phyloP scores from a whole-genome alignment of 306 rosid species.

The Potentilla sterilis region DNA sequence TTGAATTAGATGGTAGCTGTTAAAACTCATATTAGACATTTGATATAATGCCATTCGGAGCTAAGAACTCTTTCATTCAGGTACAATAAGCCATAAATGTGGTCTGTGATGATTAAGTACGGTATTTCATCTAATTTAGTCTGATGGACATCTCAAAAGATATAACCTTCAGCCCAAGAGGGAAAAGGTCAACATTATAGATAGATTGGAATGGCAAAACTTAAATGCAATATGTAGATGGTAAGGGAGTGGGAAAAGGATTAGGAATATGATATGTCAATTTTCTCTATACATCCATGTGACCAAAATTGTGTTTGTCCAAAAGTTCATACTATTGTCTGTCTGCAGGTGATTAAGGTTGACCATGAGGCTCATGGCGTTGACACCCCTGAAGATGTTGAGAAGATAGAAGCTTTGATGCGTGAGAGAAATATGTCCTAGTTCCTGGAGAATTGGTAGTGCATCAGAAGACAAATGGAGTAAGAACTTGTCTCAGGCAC shows the following conservation, averaged over 20 bases:
- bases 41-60: neutral
- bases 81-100: neutral
- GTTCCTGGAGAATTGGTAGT: constrained; percentile 4
- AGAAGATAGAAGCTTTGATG: constrained; percentile 77
- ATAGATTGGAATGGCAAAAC: neutral
- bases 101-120: neutral
- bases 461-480: neutral
- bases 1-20: neutral
- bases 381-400: constrained; percentile 87
- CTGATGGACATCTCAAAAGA: neutral
- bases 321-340: neutral
- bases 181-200: neutral
- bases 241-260: neutral
- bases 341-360: constrained; percentile 78
- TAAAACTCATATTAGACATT: neutral
- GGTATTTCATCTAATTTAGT: neutral
- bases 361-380: constrained; percentile 96
- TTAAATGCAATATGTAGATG: neutral
- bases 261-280: neutral
- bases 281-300: neutral
- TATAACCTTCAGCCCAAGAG: neutral
- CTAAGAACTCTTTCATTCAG: neutral
- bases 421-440: constrained; percentile 65
- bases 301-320: neutral
- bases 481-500: neutral